Evolutionary conservation across 805 yeast genomes (phyloP).

Genomic region (Suhomyces sp.): DNA sequence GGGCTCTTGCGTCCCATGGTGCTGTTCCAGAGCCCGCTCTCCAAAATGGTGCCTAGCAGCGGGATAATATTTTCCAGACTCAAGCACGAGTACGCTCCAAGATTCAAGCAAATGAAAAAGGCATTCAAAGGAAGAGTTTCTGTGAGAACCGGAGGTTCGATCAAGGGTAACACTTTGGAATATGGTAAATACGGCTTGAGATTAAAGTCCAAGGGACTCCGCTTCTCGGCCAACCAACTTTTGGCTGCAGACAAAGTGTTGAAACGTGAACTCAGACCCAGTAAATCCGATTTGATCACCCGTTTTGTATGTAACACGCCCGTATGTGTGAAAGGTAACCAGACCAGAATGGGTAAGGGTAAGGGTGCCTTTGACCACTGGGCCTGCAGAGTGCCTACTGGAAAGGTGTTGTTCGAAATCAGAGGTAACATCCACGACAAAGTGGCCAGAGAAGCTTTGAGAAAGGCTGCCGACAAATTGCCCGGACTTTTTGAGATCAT

Average conservation of each 20-base stretch:
- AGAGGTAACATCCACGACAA: slow-evolving; percentile 78
- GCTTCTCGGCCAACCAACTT: slow-evolving; percentile 83
- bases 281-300: slow-evolving; percentile 71
- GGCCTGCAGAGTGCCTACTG: slow-evolving; percentile 96
- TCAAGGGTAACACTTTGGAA: slow-evolving; percentile 77
- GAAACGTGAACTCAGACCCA: slow-evolving; percentile 77
- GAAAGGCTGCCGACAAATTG: slow-evolving; percentile 86
- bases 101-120: slow-evolving; percentile 64
- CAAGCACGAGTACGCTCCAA: slow-evolving; percentile 75
- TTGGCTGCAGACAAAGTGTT: slow-evolving; percentile 87
- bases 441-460: slow-evolving; percentile 84
- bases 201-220: slow-evolving; percentile 80
- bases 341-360: slow-evolving; percentile 99
- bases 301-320: slow-evolving; percentile 83
- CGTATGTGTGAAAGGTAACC: slow-evolving; percentile 94
- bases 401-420: slow-evolving; percentile 86
- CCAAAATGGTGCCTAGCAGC: not conserved
- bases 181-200: slow-evolving; percentile 87
- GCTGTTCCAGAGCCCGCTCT: not conserved
- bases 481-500: slow-evolving; percentile 93
- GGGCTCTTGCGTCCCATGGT: not conserved
- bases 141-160: slow-evolving; percentile 92
- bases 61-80: slow-evolving; percentile 32
- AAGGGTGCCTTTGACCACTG: slow-evolving; percentile 97
- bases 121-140: slow-evolving; percentile 93